Evolutionary conservation across 140 eudicot species (phyloP), one percentile per base, ranked within the genome.

Genomic region (Flaveria floridana): DNA sequence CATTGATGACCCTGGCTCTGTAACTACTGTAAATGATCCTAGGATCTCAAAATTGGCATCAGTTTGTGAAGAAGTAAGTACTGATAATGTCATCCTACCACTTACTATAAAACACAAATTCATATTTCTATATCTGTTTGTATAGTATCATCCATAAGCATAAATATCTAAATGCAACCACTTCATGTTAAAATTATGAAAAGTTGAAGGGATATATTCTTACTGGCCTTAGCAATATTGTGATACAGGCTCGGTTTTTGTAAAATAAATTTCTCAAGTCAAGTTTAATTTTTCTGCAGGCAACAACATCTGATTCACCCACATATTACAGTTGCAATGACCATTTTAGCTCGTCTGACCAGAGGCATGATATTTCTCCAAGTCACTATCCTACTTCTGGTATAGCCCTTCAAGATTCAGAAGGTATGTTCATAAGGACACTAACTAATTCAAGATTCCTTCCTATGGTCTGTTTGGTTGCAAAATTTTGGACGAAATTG

Each of bases 241-340:
- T 7, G 11, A 62, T 28, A 62, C 21, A 62, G 68, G 21, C 14
- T 37, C 13, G 39, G 14, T 9, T 65, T 65, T 39, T 65, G 16
- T 15, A n/a, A 15, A 13, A 15, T 34, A n/a, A 65, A 0, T 65
- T 65, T 63, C 37, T 58, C 21, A 34, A 34, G 3, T 15, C 16
- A 30, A 64, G 55, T 28, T 30, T 30, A 18, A 34, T 34, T 34
- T 13, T 64, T 73, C 13, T 83, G 72, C 90, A 91, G 97, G 92
- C 84, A 14, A 81, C 71, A 53, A 55, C 81, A 58, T 82, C 90
- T 21, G 87, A 88, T 84, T 80, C 89, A 47, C 57, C 86, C 16
- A 42, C 86, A 58, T 88, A 66, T 81, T 90, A 84, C 80, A 88
- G 79, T 63, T 90, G 92, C 68, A 74, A 84, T 66, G 97, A 90